phyloP scores from a whole-genome alignment of 192 early-diverging fungal species.

The Coemansia erecta region DNA sequence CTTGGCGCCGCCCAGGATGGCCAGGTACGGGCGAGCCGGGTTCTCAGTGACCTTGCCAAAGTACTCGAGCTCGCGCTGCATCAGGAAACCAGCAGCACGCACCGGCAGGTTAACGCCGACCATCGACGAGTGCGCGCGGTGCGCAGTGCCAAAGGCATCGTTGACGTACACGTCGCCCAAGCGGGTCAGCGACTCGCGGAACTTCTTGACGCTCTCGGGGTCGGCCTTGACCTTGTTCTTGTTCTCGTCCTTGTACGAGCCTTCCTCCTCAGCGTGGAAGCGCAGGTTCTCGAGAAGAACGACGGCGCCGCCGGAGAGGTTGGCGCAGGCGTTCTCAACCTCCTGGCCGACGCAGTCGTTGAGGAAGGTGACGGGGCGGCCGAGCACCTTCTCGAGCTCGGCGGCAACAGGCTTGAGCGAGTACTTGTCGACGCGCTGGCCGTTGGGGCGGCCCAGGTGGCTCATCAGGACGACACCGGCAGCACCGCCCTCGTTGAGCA shows the following conservation, averaged over 20 bases:
- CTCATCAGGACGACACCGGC: constrained; percentile 90
- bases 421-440: constrained; percentile 82
- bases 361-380: constrained; percentile 85
- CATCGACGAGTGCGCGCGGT: constrained; percentile 97
- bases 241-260: constrained; percentile 83
- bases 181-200: constrained; percentile 88
- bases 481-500: constrained; percentile 76
- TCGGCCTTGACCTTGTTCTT: constrained; percentile 92
- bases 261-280: constrained; percentile 99
- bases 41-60: constrained; percentile 95
- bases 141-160: constrained; percentile 99
- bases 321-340: constrained; percentile 75
- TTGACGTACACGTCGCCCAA: constrained; percentile 97
- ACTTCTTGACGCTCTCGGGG: constrained; percentile 73
- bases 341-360: constrained; percentile 89
- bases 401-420: constrained; percentile 88
- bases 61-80: constrained; percentile 99
- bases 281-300: constrained; percentile 97
- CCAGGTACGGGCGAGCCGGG: constrained; percentile 91
- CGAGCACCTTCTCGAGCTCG: constrained; percentile 75
- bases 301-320: constrained; percentile 69
- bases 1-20: constrained; percentile 97
- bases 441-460: constrained; percentile 97
- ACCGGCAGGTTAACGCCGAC: constrained; percentile 90
- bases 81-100: constrained; percentile 92